Evolutionary conservation across 1,139 yeast species (phyloP), one percentile per base, ranked within the genome.

Genomic region (Wickerhamomyces sp.): DNA sequence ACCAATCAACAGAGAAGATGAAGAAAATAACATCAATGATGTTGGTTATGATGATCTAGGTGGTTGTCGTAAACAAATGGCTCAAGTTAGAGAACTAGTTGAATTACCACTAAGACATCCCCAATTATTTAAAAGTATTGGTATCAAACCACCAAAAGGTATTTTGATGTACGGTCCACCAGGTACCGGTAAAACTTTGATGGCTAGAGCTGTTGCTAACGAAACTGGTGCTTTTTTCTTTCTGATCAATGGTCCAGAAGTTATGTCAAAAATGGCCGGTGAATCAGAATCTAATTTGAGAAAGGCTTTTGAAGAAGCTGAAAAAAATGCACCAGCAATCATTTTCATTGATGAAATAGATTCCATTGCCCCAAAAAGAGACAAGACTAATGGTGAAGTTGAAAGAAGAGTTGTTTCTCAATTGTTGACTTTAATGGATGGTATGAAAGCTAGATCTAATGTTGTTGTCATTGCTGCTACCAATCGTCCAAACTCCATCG

Each of bases 251-350:
- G 99, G 99, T 68, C 99, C 99, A n/a, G 99, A 93, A 72, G 95
- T 93, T 64, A 93, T 93, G 99, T 90, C 98, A 47, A 93, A 93
- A 73, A 93, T 93, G 99, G 99, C 99, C 41, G 99, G 99, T 74
- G 99, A 93, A 71, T 89, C 97, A 26, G 99, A 93, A 73, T 87
- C 96, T 38, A 93, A 93, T 63, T 76, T 93, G 68, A 84, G 99
- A 74, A 91, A 91, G 72, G 99, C 99, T 6, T 93, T 93, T 61
- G 99, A 93, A 70, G 99, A 93, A 72, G 99, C 99, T 44, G 99
- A 93, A 72, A 93, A 93, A 75, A 90, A 94, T 67, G 93, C 98
- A 15, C 99, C 99, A 30, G 81, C 99, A 10, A 93, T 93, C 62
- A 93, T 93, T 57, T 94, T 93, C 72, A 93, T 93, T 62, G 99